Conservation (phyloP, 768 basidiomycete species). For the Auriscalpium orientale region DNA sequence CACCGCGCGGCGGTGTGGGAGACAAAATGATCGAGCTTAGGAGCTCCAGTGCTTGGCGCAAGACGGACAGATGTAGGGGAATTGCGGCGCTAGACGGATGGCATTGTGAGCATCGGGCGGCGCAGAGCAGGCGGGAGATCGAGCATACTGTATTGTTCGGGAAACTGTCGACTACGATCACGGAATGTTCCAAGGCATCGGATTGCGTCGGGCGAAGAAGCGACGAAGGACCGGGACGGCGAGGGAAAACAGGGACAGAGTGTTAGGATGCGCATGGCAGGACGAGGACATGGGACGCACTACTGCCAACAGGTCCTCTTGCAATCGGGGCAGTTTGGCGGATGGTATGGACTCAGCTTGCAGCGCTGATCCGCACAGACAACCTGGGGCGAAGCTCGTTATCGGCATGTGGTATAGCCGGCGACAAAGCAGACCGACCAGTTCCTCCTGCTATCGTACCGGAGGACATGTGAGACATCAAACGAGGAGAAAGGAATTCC, state of each 20-base stretch:
- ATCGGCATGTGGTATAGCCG: not conserved
- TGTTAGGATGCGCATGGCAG: not conserved
- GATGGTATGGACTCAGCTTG: not conserved
- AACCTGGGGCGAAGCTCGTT: not conserved
- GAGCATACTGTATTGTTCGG: not conserved
- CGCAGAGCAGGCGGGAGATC: not conserved
- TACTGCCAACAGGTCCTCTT: not conserved
- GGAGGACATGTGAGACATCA: not conserved
- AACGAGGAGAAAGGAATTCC: not conserved
- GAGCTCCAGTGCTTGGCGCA: not conserved
- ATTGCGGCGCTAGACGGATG: not conserved
- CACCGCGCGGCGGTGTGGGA: too few species aligned
- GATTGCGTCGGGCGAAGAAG: not conserved
- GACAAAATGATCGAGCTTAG: too few species aligned
- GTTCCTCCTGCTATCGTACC: not conserved
- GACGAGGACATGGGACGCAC: not conserved
- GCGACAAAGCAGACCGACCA: not conserved
- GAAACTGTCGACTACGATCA: not conserved
- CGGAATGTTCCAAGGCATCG: too few species aligned
- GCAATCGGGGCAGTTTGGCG: not conserved
- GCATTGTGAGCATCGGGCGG: not conserved
- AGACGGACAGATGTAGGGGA: not conserved
- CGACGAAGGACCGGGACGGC: not conserved
- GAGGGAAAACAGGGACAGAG: not conserved
- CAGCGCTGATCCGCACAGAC: not conserved